Evolutionary conservation across 2,329 filamentous ascomycete species (phyloP).

Genomic region (Nemania abortiva): DNA sequence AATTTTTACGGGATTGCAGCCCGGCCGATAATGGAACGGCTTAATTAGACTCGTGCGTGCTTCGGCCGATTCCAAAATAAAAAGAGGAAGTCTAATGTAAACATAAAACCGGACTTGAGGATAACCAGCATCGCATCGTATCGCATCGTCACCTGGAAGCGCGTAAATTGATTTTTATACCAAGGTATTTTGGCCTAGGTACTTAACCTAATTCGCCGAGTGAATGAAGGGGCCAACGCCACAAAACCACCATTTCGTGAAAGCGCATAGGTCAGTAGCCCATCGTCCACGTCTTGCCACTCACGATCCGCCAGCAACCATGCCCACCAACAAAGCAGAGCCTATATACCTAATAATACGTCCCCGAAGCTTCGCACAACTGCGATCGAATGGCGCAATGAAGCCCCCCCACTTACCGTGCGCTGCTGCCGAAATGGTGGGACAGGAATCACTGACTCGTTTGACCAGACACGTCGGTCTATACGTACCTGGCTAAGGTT

Average conservation of each 20-base stretch:
- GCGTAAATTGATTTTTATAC: background rate
- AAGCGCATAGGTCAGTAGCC: constrained; percentile 32
- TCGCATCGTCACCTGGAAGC: background rate
- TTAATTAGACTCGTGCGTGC: background rate
- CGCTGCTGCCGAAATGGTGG: constrained; percentile 21
- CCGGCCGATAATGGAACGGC: background rate
- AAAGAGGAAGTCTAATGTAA: background rate
- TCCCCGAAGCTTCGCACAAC: background rate
- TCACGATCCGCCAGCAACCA: constrained; percentile 6
- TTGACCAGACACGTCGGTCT: constrained; percentile 29
- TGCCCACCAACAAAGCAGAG: constrained; percentile 7
- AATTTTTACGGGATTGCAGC: background rate
- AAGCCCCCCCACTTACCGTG: constrained; percentile 30
- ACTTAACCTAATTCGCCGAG: background rate
- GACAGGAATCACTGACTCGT: constrained; percentile 26
- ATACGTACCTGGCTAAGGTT: background rate
- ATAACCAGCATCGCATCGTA: too few relatives aligned
- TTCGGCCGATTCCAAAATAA: background rate
- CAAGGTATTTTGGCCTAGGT: background rate
- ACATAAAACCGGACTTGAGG: background rate
- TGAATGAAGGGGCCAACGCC: background rate
- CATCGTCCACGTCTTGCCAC: constrained; percentile 10
- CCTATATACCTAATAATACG: background rate
- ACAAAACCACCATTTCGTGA: constrained; percentile 19
- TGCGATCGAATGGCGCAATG: constrained; percentile 15